These are phyloP conservation scores for Quercus rubra DNA, from an alignment of 306 rosid genomes.

Conservation along the genomic window DNA sequence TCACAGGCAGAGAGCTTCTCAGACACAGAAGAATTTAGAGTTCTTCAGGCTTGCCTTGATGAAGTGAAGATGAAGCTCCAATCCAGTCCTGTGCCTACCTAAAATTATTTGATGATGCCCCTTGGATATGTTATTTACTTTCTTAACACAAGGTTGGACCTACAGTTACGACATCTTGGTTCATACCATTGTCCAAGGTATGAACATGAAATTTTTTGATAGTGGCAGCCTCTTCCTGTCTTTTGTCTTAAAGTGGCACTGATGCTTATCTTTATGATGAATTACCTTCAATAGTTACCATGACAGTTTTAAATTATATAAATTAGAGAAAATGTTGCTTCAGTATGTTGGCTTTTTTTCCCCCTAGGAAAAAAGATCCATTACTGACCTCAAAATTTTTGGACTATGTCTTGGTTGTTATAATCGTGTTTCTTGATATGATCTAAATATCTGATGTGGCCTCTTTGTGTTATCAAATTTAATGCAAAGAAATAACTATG, in stretches of 20 bases:
- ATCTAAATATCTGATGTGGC: neutral
- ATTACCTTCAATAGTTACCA: neutral
- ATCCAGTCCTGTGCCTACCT: conserved; percentile 23
- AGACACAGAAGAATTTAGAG: conserved; percentile 54
- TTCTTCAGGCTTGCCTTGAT: conserved; percentile 63
- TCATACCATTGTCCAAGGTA: neutral
- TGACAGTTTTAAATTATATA: neutral
- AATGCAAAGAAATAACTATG: neutral
- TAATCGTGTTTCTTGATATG: neutral
- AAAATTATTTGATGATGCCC: conserved; percentile 12
- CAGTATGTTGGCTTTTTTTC: neutral
- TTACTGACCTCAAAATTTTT: no score
- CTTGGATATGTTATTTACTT: neutral
- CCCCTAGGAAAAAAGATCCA: no score
- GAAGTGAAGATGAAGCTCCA: conserved; percentile 48
- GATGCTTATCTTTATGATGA: neutral
- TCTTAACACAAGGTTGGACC: conserved; percentile 9
- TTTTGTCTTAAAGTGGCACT: no score
- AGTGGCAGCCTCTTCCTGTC: neutral
- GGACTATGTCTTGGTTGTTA: no score
- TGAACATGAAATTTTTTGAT: neutral
- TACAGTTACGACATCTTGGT: neutral
- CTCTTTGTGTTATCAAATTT: neutral
- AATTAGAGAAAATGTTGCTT: neutral
- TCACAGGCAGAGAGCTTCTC: conserved; percentile 56